These are phyloP conservation scores for Yamadazyma membranifaciens DNA, from an alignment of 1,139 yeast species.

Conservation along the genomic window DNA sequence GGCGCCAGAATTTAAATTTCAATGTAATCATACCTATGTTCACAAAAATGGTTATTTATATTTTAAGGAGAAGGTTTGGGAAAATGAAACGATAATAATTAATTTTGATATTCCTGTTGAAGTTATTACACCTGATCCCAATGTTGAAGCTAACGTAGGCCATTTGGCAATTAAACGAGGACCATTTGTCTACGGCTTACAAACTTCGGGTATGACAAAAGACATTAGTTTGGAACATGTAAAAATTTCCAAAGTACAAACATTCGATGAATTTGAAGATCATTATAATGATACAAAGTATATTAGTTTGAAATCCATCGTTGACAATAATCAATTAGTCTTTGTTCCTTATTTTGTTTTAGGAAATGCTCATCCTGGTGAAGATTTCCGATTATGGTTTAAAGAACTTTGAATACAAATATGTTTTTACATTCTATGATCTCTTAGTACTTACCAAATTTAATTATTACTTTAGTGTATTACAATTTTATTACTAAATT, in stretches of 20 bases:
- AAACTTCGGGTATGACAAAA: slow-evolving; percentile 13
- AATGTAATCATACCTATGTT: slow-evolving; percentile 3
- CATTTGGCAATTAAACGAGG: slow-evolving; percentile 18
- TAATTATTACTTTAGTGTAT: no score
- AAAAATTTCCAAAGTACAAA: slow-evolving; percentile 7
- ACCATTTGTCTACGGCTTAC: slow-evolving; percentile 19
- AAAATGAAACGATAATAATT: slow-evolving; percentile 10
- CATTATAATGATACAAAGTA: slow-evolving; percentile 7
- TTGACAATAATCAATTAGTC: slow-evolving; percentile 7
- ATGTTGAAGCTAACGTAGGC: slow-evolving; percentile 17
- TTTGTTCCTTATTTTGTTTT: slow-evolving; percentile 20
- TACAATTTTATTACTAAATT: no score
- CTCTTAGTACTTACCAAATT: no score
- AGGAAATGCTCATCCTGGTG: slow-evolving; percentile 19
- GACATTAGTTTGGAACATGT: slow-evolving; percentile 7
- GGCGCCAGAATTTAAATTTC: slow-evolving; percentile 11
- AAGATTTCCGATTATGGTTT: slow-evolving; percentile 19
- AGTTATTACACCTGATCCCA: slow-evolving; percentile 15
- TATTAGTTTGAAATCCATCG: slow-evolving; percentile 7
- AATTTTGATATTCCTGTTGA: slow-evolving; percentile 14
- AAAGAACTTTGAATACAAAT: neutral
- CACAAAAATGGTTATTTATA: slow-evolving; percentile 11
- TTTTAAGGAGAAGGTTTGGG: slow-evolving; percentile 10
- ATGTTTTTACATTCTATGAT: no score
- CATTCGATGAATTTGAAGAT: slow-evolving; percentile 6